Percentiles rank a stretch among this genome's conserved stretches.
Evolutionary conservation across 2,329 filamentous ascomycete species (phyloP).

Genomic region (Monilinia polystroma): DNA sequence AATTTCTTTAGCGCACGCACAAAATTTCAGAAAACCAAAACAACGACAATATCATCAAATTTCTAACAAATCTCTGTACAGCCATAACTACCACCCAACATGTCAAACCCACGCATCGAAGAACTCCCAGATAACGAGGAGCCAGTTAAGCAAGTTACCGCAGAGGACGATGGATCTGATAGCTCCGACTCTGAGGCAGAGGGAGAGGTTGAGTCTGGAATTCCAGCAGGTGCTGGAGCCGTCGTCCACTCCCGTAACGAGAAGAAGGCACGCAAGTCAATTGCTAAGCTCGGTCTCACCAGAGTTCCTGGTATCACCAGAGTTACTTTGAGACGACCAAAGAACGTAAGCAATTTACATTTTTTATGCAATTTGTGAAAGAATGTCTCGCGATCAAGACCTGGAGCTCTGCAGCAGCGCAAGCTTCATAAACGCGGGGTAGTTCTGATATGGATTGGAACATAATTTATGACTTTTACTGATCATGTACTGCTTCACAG

Average conservation of each 20-base stretch:
- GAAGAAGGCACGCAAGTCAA: constrained; percentile 99
- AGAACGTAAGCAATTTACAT: constrained; percentile 75
- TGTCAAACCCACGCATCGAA: constrained; percentile 98
- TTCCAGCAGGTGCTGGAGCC: constrained; percentile 79
- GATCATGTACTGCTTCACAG: constrained; percentile 47
- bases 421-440: not conserved
- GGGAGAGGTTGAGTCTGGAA: constrained; percentile 64
- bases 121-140: constrained; percentile 87
- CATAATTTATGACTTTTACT: constrained; percentile 21
- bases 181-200: constrained; percentile 77
- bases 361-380: constrained; percentile 6
- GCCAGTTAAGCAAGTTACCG: constrained; percentile 72
- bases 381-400: not conserved
- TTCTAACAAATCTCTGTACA: constrained; percentile 34
- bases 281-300: constrained; percentile 96
- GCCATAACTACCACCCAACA: constrained; percentile 54
- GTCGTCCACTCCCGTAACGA: constrained; percentile 98
- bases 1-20: constrained; percentile 32
- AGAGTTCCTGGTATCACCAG: constrained; percentile 96
- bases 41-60: constrained; percentile 22
- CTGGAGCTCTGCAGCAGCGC: constrained; percentile 5
- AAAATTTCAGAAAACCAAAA: constrained; percentile 32
- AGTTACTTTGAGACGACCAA: constrained; percentile 95
- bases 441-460: not conserved
- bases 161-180: constrained; percentile 68